Conservation (phyloP, 179 eudicot species). For the Silene noctiflora region DNA sequence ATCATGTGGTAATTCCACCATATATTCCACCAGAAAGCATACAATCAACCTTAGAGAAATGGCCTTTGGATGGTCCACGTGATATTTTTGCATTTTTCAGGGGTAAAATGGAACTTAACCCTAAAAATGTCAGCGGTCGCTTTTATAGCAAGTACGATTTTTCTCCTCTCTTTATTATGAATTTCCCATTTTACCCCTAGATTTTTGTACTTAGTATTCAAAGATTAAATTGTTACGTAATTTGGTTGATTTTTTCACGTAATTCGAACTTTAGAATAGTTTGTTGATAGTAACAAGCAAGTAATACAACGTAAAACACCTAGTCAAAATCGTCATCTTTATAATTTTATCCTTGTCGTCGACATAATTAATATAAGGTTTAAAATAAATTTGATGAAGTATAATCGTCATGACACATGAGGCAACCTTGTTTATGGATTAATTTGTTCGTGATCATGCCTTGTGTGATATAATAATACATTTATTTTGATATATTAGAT, state of each 20-base stretch:
- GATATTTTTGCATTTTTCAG: conserved; percentile 77
- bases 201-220: not conserved
- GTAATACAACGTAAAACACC: not conserved
- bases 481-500: too few relatives aligned
- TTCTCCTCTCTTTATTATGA: not conserved
- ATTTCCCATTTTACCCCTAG: conserved; percentile 5
- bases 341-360: not conserved
- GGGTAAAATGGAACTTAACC: conserved; percentile 86
- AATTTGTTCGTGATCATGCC: not conserved
- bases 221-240: not conserved
- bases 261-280: not conserved
- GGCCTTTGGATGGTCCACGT: conserved; percentile 50
- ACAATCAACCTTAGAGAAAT: conserved; percentile 36
- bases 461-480: not conserved
- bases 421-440: too few relatives aligned
- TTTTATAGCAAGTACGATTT: conserved; percentile 72
- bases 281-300: not conserved
- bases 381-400: not conserved
- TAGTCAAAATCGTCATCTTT: too few relatives aligned
- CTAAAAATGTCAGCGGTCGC: conserved; percentile 84
- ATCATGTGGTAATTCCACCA: conserved; percentile 64
- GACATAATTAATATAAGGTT: not conserved
- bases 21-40: conserved; percentile 49
- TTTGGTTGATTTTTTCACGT: not conserved
- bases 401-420: not conserved